These are phyloP conservation scores for Talaromyces islandicus DNA, from an alignment of 2,329 filamentous ascomycete species.

Conservation along the genomic window DNA sequence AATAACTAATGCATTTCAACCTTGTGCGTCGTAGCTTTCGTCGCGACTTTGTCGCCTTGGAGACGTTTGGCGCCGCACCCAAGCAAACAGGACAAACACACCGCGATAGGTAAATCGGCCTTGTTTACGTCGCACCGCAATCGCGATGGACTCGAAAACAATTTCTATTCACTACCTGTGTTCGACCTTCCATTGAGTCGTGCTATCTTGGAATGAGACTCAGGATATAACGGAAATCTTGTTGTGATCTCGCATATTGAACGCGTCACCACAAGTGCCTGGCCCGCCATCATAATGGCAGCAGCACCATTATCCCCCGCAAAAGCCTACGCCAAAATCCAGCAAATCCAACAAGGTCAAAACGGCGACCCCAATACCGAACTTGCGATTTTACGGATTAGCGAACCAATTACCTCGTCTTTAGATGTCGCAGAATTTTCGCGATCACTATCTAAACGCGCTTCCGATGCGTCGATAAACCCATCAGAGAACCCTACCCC, in stretches of 20 bases:
- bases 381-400: conserved; percentile 69
- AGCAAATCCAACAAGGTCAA: conserved; percentile 32
- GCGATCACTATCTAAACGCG: conserved; percentile 45
- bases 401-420: conserved; percentile 61
- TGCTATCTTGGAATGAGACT: background rate
- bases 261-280: too few relatives aligned
- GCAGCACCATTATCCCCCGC: conserved; percentile 16
- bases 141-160: background rate
- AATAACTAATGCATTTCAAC: background rate
- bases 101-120: conserved; percentile 3
- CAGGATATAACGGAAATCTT: background rate
- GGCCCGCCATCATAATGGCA: conserved; percentile 13
- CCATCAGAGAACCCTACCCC: conserved; percentile 64
- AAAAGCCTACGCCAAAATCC: conserved; percentile 39
- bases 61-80: background rate
- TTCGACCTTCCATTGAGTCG: background rate
- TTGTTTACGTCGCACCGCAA: conserved; percentile 1
- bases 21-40: background rate
- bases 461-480: conserved; percentile 65
- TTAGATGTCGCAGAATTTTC: conserved; percentile 19
- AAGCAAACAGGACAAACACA: conserved; percentile 14
- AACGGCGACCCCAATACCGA: conserved; percentile 41
- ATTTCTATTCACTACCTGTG: background rate
- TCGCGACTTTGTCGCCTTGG: background rate
- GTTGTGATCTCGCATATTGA: background rate